Conservation (phyloP, 257 asterid species). For the Perilla frutescens region DNA sequence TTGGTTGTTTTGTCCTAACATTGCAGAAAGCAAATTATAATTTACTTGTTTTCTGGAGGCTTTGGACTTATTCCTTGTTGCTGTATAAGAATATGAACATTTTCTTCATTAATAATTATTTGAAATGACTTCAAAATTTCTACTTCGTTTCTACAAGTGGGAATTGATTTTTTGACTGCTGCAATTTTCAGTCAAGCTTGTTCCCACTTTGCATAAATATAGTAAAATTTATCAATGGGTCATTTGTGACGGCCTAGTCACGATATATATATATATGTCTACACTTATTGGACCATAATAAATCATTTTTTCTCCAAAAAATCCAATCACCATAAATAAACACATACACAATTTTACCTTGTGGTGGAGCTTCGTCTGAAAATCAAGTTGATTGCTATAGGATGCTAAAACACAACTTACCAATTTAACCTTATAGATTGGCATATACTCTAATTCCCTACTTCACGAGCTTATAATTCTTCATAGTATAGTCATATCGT, state of each 20-base stretch:
- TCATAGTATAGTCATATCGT: no score
- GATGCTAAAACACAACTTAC: no score
- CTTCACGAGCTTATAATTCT: no score
- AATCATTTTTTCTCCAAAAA: not conserved
- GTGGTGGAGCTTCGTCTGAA: not conserved
- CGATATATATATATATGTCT: not conserved
- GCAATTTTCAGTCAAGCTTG: slow-evolving; percentile 36
- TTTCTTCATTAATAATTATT: slow-evolving; percentile 14
- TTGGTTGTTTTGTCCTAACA: slow-evolving; percentile 41
- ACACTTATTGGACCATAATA: not conserved
- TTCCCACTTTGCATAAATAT: slow-evolving; percentile 41
- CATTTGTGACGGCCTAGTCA: slow-evolving; percentile 25
- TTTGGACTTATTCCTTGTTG: slow-evolving; percentile 40
- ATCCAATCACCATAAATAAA: slow-evolving; percentile 4
- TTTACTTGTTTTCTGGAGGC: slow-evolving; percentile 18
- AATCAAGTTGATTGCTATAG: no score
- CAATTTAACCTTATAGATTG: no score
- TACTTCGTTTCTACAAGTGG: slow-evolving; percentile 40
- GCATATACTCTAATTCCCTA: no score
- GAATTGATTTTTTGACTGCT: slow-evolving; percentile 31
- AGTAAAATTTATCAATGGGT: slow-evolving; percentile 5
- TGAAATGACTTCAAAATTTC: slow-evolving; percentile 24
- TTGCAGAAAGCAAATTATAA: slow-evolving; percentile 14
- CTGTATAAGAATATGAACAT: slow-evolving; percentile 29
- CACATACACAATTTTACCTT: not conserved